Conservation (phyloP, 208 protist species). For the Leishmania major region DNA sequence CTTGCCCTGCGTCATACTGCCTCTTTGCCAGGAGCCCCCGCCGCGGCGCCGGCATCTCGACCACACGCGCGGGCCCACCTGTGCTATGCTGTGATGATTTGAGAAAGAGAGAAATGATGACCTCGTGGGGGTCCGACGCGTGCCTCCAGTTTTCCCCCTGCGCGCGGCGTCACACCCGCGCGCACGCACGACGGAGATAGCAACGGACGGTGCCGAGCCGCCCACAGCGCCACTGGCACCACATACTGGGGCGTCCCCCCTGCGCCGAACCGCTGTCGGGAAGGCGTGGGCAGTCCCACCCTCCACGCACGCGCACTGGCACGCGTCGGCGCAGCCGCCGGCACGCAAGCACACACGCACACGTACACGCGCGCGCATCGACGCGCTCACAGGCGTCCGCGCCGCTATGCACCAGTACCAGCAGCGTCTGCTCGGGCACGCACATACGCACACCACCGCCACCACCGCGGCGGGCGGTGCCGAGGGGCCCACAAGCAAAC, state of each 20-base stretch:
- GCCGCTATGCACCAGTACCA: slow-evolving; percentile 7
- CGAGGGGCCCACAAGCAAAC: slow-evolving; percentile 48
- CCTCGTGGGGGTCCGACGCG: slow-evolving; percentile 16
- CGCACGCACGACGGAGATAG: slow-evolving; percentile 5
- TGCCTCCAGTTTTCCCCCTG: slow-evolving; percentile 11
- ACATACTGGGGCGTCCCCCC: slow-evolving; percentile 12
- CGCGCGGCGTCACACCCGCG: slow-evolving; percentile 28
- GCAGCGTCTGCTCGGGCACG: slow-evolving; percentile 8
- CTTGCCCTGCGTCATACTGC: background rate
- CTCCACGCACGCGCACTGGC: slow-evolving; percentile 21
- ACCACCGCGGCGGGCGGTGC: slow-evolving; percentile 23
- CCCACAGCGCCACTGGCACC: slow-evolving; percentile 28
- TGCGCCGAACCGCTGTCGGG: slow-evolving; percentile 10
- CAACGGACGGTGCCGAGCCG: slow-evolving; percentile 31
- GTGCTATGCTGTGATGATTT: background rate
- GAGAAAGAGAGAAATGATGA: slow-evolving; percentile 30
- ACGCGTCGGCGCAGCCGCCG: slow-evolving; percentile 2
- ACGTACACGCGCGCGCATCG: slow-evolving; percentile 4
- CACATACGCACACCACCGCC: slow-evolving; percentile 21
- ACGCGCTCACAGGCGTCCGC: slow-evolving; percentile 2
- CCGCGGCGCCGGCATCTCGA: slow-evolving; percentile 5
- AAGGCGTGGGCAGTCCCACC: slow-evolving; percentile 19
- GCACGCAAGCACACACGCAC: slow-evolving; percentile 8
- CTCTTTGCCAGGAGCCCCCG: background rate
- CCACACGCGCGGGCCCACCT: background rate